Percentiles rank a stretch among this genome's conserved stretches.
Evolutionary conservation across 176 grass and related monocot species (phyloP).

Genomic region (Zoysia japonica): DNA sequence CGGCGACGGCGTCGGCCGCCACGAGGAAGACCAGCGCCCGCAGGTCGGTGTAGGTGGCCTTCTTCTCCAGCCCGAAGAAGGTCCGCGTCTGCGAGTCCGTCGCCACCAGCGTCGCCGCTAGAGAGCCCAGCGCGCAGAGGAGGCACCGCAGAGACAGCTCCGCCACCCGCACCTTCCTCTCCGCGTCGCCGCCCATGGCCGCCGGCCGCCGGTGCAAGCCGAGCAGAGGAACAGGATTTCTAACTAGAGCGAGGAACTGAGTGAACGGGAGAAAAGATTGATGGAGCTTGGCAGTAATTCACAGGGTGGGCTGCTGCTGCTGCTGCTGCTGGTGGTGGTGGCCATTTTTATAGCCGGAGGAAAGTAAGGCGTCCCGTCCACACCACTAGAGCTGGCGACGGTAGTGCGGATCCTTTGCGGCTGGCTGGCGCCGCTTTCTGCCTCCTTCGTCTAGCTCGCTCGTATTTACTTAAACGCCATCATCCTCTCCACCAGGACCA

Average conservation of each 20-base stretch:
- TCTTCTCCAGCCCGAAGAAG: constrained; percentile 65
- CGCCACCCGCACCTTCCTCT: constrained; percentile 62
- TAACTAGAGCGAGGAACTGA: neutral
- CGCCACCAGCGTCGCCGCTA: constrained; percentile 53
- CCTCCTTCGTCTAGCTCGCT: neutral
- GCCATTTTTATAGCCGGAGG: constrained; percentile 41
- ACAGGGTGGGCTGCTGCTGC: no score
- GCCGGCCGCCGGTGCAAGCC: neutral
- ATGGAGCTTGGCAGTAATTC: neutral
- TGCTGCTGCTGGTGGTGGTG: neutral
- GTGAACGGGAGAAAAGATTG: neutral
- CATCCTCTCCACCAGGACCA: neutral
- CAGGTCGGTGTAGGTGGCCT: constrained; percentile 73
- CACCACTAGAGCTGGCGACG: constrained; percentile 6
- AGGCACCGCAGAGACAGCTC: constrained; percentile 63
- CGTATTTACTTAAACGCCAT: neutral
- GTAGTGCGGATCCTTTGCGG: constrained; percentile 22
- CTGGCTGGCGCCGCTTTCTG: neutral
- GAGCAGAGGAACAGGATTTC: neutral
- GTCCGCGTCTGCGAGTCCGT: constrained; percentile 53
- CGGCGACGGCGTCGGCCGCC: constrained; percentile 38
- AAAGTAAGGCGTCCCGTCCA: neutral
- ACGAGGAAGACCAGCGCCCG: constrained; percentile 76
- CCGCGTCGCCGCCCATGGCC: constrained; percentile 32
- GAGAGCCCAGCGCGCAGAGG: constrained; percentile 27